Evolutionary conservation across 805 yeast genomes (phyloP), one percentile per base, ranked within the genome.

Genomic region (Kodamaea sagamina): DNA sequence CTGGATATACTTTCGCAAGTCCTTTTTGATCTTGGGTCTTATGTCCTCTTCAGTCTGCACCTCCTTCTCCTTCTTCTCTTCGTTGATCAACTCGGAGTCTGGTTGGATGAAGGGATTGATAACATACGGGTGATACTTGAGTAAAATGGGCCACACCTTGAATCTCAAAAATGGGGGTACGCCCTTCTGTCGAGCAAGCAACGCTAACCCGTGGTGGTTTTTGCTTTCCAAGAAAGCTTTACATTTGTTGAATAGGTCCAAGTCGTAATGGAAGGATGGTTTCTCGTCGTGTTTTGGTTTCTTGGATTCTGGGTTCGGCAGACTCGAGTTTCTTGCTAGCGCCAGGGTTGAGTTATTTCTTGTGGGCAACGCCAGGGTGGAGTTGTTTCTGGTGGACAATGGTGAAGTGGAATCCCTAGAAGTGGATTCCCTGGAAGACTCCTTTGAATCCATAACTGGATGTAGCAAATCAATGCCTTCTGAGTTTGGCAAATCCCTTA

Each of bases 41-140:
- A 55, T 51, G 13, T 58, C 58, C 22, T 63, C 68, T 8, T 43
- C 22, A 9, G 17, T 22, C 7, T 36, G 25, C 17, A 27, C 18
- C 43, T 21, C 39, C 42, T 12, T 35, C 7, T 46, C 38, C n/a
- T 43, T 37, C 21, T 48, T 52, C 2, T 54, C 57, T 32, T 51
- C 49, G 11, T 50, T 58, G 19, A 39, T 49, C 25, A 47, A 56
- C 55, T 68, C 72, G 19, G 58, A 65, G 55, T 77, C 92, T 2
- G 88, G 82, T 48, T 78, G 76, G 27, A 88, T 73, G 52, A 79
- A 84, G 0, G 97, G 96, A 39, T 81, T 72, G 24, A 79, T 63
- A 10, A 88, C 96, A 68, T 82, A 86, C 1, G 97, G 97, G 61
- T 90, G 97, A 54, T 81, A 81, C 51, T 82, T 82, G 44, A 90